A percentile compares a stretch with the other conserved stretches of the same genome.
Evolutionary conservation across 306 rosid genomes (phyloP).

Genomic region (Castanea sativa): DNA sequence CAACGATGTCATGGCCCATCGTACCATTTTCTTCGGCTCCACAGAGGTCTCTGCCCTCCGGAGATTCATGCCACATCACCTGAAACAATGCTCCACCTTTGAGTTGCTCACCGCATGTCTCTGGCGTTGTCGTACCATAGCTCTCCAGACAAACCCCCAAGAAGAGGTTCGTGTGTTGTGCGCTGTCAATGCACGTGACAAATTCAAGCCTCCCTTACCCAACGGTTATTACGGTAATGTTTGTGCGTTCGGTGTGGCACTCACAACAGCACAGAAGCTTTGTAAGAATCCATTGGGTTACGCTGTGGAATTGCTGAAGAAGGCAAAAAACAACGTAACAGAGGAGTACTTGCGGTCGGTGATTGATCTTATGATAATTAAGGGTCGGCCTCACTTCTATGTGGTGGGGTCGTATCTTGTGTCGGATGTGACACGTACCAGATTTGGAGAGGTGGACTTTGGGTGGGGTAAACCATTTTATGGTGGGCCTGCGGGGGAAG

Average conservation of each 20-base stretch:
- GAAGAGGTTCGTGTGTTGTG: slow-evolving; percentile 56
- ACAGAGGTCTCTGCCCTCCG: slow-evolving; percentile 43
- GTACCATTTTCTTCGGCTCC: slow-evolving; percentile 52
- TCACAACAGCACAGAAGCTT: slow-evolving; percentile 40
- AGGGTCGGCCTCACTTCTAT: slow-evolving; percentile 25
- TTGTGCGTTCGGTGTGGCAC: slow-evolving; percentile 41
- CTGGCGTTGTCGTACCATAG: slow-evolving; percentile 57
- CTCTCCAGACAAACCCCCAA: slow-evolving; percentile 14
- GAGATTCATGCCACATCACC: slow-evolving; percentile 23
- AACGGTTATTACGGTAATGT: slow-evolving; percentile 59
- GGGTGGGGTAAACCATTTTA: too few relatives aligned
- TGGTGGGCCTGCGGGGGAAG: too few relatives aligned
- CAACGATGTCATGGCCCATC: slow-evolving; percentile 41
- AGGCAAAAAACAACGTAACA: slow-evolving; percentile 42
- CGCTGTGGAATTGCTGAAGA: slow-evolving; percentile 43
- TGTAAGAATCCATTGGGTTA: slow-evolving; percentile 40
- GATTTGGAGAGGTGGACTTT: too few relatives aligned
- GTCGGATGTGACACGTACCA: too few relatives aligned
- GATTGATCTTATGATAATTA: slow-evolving; percentile 43
- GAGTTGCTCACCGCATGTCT: slow-evolving; percentile 49
- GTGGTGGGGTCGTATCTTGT: too few relatives aligned
- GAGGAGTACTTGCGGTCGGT: slow-evolving; percentile 57
- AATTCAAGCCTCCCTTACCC: slow-evolving; percentile 48
- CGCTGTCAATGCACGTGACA: slow-evolving; percentile 40
- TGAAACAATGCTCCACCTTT: slow-evolving; percentile 31